These are phyloP conservation scores for Wallacemonas sp. DNA, from an alignment of 208 protist species.

Conservation along the genomic window DNA sequence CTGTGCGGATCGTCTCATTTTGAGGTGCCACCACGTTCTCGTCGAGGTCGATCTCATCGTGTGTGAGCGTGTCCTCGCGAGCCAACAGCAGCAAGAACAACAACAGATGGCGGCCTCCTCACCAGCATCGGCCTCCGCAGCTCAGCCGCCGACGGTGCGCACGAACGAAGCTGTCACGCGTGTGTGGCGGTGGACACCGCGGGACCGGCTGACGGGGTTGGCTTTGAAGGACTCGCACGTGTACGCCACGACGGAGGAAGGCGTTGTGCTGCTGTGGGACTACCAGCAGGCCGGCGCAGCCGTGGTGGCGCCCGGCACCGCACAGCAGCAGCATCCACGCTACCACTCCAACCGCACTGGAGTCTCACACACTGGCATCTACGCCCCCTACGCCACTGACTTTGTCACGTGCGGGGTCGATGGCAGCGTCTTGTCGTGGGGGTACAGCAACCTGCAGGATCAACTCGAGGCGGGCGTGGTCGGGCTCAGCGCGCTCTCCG, in stretches of 20 bases:
- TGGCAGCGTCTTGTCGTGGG: constrained; percentile 53
- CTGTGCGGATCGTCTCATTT: constrained; percentile 27
- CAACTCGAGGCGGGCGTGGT: constrained; percentile 2
- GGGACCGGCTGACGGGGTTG: constrained; percentile 50
- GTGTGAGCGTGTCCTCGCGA: constrained; percentile 6
- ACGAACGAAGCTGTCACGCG: constrained; percentile 37
- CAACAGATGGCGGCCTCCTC: too few relatives aligned
- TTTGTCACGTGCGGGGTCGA: constrained; percentile 60
- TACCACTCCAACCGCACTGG: constrained; percentile 29
- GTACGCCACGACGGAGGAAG: constrained; percentile 56
- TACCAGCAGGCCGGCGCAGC: constrained; percentile 23
- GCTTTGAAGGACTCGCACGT: constrained; percentile 52
- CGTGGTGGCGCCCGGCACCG: constrained; percentile 7
- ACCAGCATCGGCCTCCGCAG: too few relatives aligned
- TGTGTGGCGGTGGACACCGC: constrained; percentile 60
- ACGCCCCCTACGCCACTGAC: constrained; percentile 57
- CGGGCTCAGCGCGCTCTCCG: constrained; percentile 9
- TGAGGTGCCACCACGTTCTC: constrained; percentile 34
- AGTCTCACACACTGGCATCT: constrained; percentile 43
- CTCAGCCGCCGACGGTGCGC: constrained; percentile 1
- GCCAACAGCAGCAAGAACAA: neutral
- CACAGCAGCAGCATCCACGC: constrained; percentile 7
- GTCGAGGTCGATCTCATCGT: constrained; percentile 37
- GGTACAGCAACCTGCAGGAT: constrained; percentile 13
- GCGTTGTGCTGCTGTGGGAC: constrained; percentile 69